Evolutionary conservation across 163 green algal species (phyloP).

Genomic region (Scenedesmus sp.): DNA sequence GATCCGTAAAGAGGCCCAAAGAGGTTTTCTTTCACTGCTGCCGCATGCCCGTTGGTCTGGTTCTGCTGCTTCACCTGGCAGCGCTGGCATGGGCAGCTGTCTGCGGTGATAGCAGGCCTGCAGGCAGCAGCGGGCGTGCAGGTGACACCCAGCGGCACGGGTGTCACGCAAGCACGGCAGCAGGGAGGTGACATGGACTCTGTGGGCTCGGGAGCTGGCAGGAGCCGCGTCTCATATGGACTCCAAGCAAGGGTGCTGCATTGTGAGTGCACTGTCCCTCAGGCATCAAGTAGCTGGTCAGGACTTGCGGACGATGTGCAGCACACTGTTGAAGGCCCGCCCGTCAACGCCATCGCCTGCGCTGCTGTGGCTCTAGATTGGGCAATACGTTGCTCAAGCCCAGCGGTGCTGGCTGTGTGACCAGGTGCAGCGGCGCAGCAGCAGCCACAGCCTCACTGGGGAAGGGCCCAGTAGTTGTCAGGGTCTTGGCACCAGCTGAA

Average conservation of each 20-base stretch:
- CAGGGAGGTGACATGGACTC: not conserved
- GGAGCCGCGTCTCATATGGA: not conserved
- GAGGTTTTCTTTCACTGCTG: not conserved
- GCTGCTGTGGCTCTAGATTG: not conserved
- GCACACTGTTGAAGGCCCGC: not conserved
- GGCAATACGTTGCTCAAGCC: not conserved
- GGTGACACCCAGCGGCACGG: not conserved
- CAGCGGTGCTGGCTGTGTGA: not conserved
- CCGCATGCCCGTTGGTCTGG: not conserved
- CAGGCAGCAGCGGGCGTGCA: conserved; percentile 2
- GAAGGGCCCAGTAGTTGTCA: no score
- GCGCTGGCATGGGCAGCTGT: not conserved
- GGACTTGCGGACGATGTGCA: not conserved
- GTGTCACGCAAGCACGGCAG: not conserved
- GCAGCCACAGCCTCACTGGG: not conserved
- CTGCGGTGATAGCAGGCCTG: not conserved
- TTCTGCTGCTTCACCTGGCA: not conserved
- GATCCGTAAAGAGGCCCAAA: no score
- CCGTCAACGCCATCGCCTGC: not conserved
- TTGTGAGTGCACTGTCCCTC: not conserved
- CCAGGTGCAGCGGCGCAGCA: not conserved
- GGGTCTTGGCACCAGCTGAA: no score
- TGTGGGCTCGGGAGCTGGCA: not conserved
- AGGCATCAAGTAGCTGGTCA: not conserved
- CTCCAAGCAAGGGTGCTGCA: not conserved